Conservation (phyloP, 2,329 filamentous ascomycete species). For the Xylaria hypoxylon region DNA sequence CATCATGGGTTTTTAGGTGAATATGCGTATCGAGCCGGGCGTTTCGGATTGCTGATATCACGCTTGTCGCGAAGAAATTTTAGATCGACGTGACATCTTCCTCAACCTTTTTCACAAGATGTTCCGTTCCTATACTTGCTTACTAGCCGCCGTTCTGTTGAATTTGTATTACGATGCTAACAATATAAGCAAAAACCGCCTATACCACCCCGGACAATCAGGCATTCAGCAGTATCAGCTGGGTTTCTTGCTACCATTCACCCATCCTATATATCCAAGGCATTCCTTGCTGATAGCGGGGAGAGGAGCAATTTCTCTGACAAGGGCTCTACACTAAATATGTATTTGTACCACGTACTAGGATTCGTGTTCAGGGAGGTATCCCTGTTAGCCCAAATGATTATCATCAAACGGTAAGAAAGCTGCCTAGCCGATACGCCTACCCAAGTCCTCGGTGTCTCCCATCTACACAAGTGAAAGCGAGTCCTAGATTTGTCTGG, state of each 20-base stretch:
- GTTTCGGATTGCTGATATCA: neutral
- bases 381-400: constrained; percentile 13
- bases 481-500: constrained; percentile 27
- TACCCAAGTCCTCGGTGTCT: constrained; percentile 28
- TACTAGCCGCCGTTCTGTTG: neutral
- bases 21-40: neutral
- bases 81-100: neutral
- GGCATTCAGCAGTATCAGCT: neutral
- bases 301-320: constrained; percentile 15
- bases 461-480: constrained; percentile 29
- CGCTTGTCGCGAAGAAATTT: neutral
- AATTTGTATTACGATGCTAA: neutral
- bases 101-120: neutral
- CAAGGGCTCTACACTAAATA: constrained; percentile 15
- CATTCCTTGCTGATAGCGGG: neutral
- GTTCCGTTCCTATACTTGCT: neutral
- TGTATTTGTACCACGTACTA: constrained; percentile 7
- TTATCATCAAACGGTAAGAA: constrained; percentile 26
- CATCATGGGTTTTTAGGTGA: constrained; percentile 6
- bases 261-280: constrained; percentile 1
- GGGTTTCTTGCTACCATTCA: neutral
- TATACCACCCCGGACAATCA: neutral
- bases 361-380: constrained; percentile 9
- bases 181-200: neutral
- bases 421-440: constrained; percentile 23